Base-by-base conservation (phyloP, 495 filamentous ascomycete genomes). In the Penicillium waksmanii region DNA sequence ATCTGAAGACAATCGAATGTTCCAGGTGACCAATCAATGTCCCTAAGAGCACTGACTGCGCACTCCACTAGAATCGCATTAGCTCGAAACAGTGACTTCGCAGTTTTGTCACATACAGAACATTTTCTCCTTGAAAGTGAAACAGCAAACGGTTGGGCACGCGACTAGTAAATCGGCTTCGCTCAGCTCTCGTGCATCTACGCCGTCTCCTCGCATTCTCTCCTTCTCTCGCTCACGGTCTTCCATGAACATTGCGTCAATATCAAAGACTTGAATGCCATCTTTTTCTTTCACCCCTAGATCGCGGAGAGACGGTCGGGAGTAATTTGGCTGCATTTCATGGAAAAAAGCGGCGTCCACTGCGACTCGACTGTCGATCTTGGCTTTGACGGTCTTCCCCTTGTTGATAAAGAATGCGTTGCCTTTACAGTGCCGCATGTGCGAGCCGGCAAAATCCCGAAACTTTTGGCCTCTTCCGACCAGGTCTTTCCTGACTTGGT, bases 251-350 rank as follows among this genome's bases (percentile, higher is more conserved):
- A 60, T 47, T 31, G 54, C 34, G 61, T 55, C 60, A 34, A 60
- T 49, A 15, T 66, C 43, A 58, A 68, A 35, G 27, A 59, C 36
- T 56, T 51, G 2, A 58, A 62, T 58, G 7, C 63, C 51, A 44
- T 46, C 33, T 34, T 58, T 58, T n/a, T 62, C 55, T 10, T 65
- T 56, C 3, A 55, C 44, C 38, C 34, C 50, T 9, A 56, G 40
- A 7, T 62, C 51, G 40, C 55, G 55, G 50, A 65, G 58, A 47
- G 38, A 61, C 13, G 68, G 68, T 58, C 65, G 54, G 50, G 62
- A 52, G 68, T 70, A 70, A 38, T 73, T 71, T 48, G 61, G 70
- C 64, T 69, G 49, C 35, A 62, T 64, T 62, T 73, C 19, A 51
- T 56, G 25, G 49, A 73, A 71, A 52, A 64, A 66, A 47, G 40